These are phyloP conservation scores for Globomyces pollinis-pini DNA, from an alignment of 192 early-diverging fungal species.

Conservation along the genomic window DNA sequence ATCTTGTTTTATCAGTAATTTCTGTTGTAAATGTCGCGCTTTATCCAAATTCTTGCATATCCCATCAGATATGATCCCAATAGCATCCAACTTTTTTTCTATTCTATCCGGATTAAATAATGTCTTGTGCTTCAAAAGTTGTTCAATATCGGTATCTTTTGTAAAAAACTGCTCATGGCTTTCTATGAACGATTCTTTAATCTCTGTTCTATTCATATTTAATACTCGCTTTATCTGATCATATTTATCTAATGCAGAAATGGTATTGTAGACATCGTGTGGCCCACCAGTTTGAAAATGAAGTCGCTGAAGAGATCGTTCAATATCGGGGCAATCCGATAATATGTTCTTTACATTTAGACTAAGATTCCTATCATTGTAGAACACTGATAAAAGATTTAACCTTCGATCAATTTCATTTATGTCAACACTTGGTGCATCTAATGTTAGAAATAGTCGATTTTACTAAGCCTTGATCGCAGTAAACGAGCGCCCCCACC, in stretches of 20 bases:
- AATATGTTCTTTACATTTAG: constrained; percentile 43
- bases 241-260: constrained; percentile 12
- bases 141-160: neutral
- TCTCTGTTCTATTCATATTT: neutral
- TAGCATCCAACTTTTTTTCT: constrained; percentile 3
- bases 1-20: neutral
- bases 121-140: neutral
- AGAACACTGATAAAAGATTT: constrained; percentile 70
- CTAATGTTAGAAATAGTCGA: no score
- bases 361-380: constrained; percentile 42
- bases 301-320: constrained; percentile 31
- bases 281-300: constrained; percentile 16
- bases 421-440: constrained; percentile 57
- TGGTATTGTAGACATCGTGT: constrained; percentile 18
- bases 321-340: constrained; percentile 19
- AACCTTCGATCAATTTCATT: constrained; percentile 61
- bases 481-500: constrained; percentile 70
- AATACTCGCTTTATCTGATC: neutral
- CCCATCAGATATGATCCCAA: constrained; percentile 14
- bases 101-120: constrained; percentile 1
- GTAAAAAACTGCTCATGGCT: neutral
- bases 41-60: constrained; percentile 19
- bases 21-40: neutral
- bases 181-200: neutral
- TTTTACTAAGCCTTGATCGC: constrained; percentile 54